These are phyloP conservation scores for Penicillium robsamsonii DNA, from an alignment of 495 filamentous ascomycete species.

Conservation along the genomic window DNA sequence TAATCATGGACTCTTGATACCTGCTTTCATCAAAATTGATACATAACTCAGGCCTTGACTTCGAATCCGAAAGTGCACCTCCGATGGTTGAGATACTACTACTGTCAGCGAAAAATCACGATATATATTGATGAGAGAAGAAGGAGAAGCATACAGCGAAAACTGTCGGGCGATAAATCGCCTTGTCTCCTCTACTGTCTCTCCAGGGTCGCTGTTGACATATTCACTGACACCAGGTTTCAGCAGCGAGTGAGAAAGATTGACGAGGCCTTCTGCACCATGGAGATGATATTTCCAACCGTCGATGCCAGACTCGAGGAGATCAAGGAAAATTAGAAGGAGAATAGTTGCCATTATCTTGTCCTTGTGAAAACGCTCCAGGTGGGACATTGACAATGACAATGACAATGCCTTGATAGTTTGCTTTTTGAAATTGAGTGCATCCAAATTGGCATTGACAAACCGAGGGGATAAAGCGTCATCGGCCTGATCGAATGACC, in stretches of 20 bases:
- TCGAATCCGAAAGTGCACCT: neutral
- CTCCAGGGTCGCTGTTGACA: neutral
- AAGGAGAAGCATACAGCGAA: neutral
- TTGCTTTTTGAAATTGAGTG: slow-evolving; percentile 47
- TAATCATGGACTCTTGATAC: slow-evolving; percentile 18
- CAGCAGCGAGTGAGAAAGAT: slow-evolving; percentile 1
- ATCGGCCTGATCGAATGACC: slow-evolving; percentile 14
- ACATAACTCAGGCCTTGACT: neutral
- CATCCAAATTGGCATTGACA: slow-evolving; percentile 34
- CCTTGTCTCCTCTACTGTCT: neutral
- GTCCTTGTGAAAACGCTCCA: slow-evolving; percentile 27
- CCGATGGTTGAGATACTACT: neutral
- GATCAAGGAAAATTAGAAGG: slow-evolving; percentile 56
- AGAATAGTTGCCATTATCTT: slow-evolving; percentile 50
- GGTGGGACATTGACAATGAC: neutral
- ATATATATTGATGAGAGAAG: neutral
- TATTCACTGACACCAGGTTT: neutral
- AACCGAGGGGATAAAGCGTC: slow-evolving; percentile 1
- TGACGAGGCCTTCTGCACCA: slow-evolving; percentile 4
- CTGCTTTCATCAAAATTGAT: neutral
- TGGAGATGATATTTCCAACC: slow-evolving; percentile 55
- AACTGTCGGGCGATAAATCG: neutral
- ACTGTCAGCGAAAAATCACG: neutral
- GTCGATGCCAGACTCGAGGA: slow-evolving; percentile 55
- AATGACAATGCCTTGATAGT: slow-evolving; percentile 45